Base-by-base conservation (phyloP, 305 asterid species). In the Fraxinus paxiana region DNA sequence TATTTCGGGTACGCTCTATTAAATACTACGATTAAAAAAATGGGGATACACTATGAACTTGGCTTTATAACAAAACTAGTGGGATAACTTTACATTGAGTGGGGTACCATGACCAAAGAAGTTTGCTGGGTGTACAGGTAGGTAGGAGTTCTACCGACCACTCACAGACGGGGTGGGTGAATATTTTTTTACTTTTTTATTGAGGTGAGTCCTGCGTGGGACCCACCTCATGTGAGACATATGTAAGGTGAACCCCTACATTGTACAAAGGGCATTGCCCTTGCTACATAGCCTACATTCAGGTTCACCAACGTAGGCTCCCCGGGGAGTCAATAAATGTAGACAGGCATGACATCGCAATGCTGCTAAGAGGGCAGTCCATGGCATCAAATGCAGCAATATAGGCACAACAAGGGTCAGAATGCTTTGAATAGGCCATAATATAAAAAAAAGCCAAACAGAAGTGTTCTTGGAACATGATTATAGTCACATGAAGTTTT, bases 401-500 rank as follows among this genome's bases (percentile, higher is more conserved):
- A 43, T 43, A 43, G 54, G 54, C 5, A 43, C 54, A 43, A 43
- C 17, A 43, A 43, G 17, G 54, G 48, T 38, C 48, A 38, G 48
- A 38, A 38, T 38, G 48, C 48, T 38, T 38, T 38, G 54, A 12
- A 43, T 12, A 2, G 17, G n/a, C 31, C 70, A 24, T 8, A 8
- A 61, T 2, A 1, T 61, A 61, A 22, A 24, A 61, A 61, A 15
- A 61, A 61, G 70, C 12, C 31, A 20, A 20, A 59, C 30, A 59
- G 0, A 15, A 65, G 9, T 33, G 9, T 24, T 46, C 13, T 8
- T 70, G 28, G 31, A 43, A 75, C 80, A 77, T 81, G 34, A 86
- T 85, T 72, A 70, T 61, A 76, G 75, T 78, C 87, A 89, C 90
- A 87, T 89, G 91, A 77, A 72, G 37, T 28, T 79, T 83, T 82